Conservation (phyloP, 306 rosid genomes). For the Mucuna pruriens region DNA sequence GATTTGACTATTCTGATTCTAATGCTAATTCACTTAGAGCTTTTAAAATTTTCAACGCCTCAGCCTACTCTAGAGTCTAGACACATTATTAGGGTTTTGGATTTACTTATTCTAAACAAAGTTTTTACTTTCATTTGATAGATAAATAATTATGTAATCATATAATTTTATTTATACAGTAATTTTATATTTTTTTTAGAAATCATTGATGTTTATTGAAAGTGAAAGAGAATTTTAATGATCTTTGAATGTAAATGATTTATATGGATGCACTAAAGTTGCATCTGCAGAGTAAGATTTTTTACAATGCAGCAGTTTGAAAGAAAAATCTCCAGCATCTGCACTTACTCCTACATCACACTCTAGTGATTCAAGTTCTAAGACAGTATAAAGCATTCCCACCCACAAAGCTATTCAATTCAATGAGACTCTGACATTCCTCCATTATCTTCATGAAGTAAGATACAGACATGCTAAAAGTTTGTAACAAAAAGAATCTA, state of each 20-base stretch:
- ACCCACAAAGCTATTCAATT: not conserved
- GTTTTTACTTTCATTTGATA: not conserved
- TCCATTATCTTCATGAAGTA: conserved; percentile 11
- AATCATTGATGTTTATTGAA: not conserved
- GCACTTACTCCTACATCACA: not conserved
- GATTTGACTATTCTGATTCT: not conserved
- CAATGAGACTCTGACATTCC: not conserved
- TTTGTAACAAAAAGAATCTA: not conserved
- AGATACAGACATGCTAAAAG: not conserved
- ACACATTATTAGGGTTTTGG: not conserved
- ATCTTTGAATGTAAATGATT: not conserved
- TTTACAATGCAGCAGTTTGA: not conserved
- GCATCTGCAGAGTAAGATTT: not conserved
- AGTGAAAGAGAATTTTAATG: not conserved
- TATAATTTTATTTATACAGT: not conserved
- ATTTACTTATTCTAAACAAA: not conserved
- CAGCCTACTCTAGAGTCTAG: not conserved
- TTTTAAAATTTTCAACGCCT: not conserved
- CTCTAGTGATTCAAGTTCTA: conserved; percentile 6
- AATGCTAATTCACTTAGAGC: not conserved
- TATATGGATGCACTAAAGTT: not conserved
- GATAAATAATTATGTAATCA: not conserved
- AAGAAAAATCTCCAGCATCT: not conserved
- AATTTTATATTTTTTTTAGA: not conserved
- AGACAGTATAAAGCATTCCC: not conserved